phyloP scores from a whole-genome alignment of 2,329 filamentous ascomycete genomes.

The Stachybotrys elegans region DNA sequence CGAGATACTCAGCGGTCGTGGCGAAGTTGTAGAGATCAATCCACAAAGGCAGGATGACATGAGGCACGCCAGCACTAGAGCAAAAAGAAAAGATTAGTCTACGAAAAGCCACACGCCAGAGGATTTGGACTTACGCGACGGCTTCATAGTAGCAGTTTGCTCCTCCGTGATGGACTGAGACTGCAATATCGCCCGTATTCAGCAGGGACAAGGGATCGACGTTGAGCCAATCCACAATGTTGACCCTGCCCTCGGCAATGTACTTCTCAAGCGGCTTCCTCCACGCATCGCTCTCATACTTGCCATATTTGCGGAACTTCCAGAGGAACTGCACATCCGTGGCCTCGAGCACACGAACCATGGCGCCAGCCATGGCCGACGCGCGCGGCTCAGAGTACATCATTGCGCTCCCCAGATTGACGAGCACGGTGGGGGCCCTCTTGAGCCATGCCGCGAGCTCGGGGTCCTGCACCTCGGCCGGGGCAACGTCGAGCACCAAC shows the following conservation, averaged over 20 bases:
- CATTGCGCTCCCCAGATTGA: constrained; percentile 41
- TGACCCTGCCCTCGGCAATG: constrained; percentile 11
- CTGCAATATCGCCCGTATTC: constrained; percentile 18
- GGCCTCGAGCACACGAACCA: constrained; percentile 14
- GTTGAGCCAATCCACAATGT: constrained; percentile 19
- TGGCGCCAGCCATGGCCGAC: constrained; percentile 18
- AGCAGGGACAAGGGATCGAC: constrained; percentile 26
- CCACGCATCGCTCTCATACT: constrained; percentile 8
- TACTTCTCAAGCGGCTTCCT: constrained; percentile 6
- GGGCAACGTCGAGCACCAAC: constrained; percentile 32
- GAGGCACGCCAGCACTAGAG: constrained; percentile 32
- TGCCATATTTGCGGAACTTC: constrained; percentile 16
- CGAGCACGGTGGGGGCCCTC: constrained; percentile 35
- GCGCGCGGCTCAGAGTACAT: constrained; percentile 17
- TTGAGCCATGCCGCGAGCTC: constrained; percentile 38
- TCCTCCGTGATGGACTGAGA: constrained; percentile 15
- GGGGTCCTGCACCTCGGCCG: constrained; percentile 32
- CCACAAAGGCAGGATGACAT: constrained; percentile 39
- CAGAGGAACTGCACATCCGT: constrained; percentile 23
- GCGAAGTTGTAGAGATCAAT: constrained; percentile 38
- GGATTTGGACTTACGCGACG: constrained; percentile 12
- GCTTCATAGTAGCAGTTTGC: constrained; percentile 14
- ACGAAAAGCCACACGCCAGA: too few relatives aligned
- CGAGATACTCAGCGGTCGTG: constrained; percentile 32
- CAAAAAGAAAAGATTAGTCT: too few relatives aligned